These are phyloP conservation scores for Citrullus colocynthis DNA, from an alignment of 306 rosid species.

Conservation along the genomic window DNA sequence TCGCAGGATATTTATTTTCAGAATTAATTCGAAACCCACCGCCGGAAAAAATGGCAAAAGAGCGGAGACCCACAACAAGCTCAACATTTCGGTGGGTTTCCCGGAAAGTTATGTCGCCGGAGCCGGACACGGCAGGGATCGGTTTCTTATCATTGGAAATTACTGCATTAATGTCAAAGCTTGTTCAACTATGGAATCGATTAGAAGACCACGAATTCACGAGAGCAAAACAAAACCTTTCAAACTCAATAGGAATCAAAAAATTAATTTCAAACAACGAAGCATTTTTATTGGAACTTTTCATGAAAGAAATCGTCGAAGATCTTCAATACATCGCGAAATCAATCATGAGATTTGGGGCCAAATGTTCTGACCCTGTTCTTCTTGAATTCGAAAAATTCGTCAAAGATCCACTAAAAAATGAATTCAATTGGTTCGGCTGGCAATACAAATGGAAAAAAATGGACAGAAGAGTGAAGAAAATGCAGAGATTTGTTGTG, in stretches of 20 bases:
- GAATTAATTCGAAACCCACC: neutral
- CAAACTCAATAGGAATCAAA: constrained; percentile 44
- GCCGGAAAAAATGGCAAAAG: constrained; percentile 25
- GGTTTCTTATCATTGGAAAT: constrained; percentile 73
- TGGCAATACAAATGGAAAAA: constrained; percentile 71
- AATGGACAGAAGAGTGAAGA: constrained; percentile 77
- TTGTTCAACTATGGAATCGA: constrained; percentile 55
- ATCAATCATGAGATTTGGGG: constrained; percentile 52
- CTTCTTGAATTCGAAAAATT: constrained; percentile 46
- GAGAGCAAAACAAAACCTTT: constrained; percentile 32
- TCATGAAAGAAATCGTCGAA: constrained; percentile 46
- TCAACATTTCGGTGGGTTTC: constrained; percentile 21
- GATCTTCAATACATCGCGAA: constrained; percentile 37
- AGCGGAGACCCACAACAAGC: constrained; percentile 26
- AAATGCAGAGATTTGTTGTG: constrained; percentile 62
- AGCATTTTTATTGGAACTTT: constrained; percentile 47
- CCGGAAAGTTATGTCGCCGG: constrained; percentile 24
- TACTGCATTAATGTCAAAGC: constrained; percentile 58
- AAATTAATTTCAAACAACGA: constrained; percentile 49
- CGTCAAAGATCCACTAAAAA: constrained; percentile 35
- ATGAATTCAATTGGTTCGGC: constrained; percentile 37
- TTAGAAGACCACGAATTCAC: constrained; percentile 38
- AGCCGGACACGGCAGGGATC: constrained; percentile 32
- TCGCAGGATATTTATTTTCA: neutral
- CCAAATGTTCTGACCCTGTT: constrained; percentile 45